Percentiles rank a stretch among this genome's conserved stretches.
Evolutionary conservation across 192 early-diverging fungal species (phyloP).

Genomic region (Backusella morwellensis): DNA sequence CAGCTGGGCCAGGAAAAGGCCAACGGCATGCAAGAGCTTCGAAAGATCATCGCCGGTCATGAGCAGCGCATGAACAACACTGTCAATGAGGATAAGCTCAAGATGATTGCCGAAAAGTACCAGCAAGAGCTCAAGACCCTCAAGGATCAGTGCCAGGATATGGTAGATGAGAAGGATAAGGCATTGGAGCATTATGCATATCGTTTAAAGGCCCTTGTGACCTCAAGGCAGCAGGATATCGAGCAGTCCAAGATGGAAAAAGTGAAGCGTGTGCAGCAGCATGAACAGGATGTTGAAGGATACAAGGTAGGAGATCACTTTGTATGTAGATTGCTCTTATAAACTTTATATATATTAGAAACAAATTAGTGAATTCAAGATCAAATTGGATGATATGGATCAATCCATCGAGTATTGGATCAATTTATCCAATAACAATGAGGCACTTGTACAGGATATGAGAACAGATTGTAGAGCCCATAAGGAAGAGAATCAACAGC

Average conservation of each 20-base stretch:
- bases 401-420: conserved; percentile 11
- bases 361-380: conserved; percentile 1
- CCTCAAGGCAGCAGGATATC: conserved; percentile 17
- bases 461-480: conserved; percentile 7
- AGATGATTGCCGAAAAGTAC: conserved; percentile 19
- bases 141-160: conserved; percentile 22
- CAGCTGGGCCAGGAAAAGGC: conserved; percentile 18
- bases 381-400: neutral
- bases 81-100: neutral
- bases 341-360: neutral
- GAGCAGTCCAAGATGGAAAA: neutral
- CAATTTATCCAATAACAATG: neutral
- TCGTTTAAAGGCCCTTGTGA: conserved; percentile 15
- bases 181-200: conserved; percentile 29
- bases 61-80: neutral
- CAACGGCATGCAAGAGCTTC: neutral
- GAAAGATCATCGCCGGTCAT: neutral
- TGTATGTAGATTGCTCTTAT: neutral
- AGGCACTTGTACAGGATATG: conserved; percentile 10
- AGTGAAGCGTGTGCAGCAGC: neutral
- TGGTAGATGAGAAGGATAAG: conserved; percentile 21
- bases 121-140: conserved; percentile 3
- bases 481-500: conserved; percentile 13
- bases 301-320: neutral
- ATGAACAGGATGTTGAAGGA: conserved; percentile 8